Base-by-base conservation (phyloP, 2,329 filamentous ascomycete genomes). In the Cordyceps cateniannulata region DNA sequence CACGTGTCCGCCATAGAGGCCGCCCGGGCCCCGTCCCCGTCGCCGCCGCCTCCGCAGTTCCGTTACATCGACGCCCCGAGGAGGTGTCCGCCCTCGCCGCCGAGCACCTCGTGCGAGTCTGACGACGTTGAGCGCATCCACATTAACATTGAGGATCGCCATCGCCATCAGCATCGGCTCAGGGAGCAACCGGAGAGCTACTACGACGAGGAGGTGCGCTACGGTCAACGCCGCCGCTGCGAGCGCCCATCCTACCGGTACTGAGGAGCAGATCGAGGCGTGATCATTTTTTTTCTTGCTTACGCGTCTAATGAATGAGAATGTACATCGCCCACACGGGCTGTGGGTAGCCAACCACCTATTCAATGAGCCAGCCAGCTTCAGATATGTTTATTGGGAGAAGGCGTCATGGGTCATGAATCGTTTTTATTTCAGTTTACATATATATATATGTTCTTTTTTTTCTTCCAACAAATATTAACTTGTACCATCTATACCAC, bases 71-170 rank as follows among this genome's bases (percentile, higher is more conserved):
- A 60, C 25, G 58, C 58, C 5, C 58, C 58, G 12, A 35, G 58
- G 8, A 22, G 58, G 16, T 38, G 12, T 4, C 22, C 49, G 8
- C 58, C 58, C 3, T 47, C 58, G 20, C 50, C 58, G 9, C 58
- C 58, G 27, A 60, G 58, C 58, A 47, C 49, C n/a, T 48, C 42
- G 9, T 60, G 58, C 49, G 58, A 60, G 20, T 66, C 73, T 66
- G 64, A 72, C 67, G 70, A 73, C 62, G 62, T 72, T 49, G 67
- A 66, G 62, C 62, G 59, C 20, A 64, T 67, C 14, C 58, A 54
- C 22, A 62, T 67, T 9, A 59, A 54, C 20, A 65, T 66, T 22
- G 59, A 63, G 58, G 69, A 72, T 62, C 66, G 66, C n/a, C 64
- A 68, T 32, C 62, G 64, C 5, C 65, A 52, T n/a, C 58, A 54